Percentiles rank a stretch among this genome's conserved stretches.
These are phyloP conservation scores for Hypericum androsaemum DNA, from an alignment of 345 rosid species.

Conservation along the genomic window DNA sequence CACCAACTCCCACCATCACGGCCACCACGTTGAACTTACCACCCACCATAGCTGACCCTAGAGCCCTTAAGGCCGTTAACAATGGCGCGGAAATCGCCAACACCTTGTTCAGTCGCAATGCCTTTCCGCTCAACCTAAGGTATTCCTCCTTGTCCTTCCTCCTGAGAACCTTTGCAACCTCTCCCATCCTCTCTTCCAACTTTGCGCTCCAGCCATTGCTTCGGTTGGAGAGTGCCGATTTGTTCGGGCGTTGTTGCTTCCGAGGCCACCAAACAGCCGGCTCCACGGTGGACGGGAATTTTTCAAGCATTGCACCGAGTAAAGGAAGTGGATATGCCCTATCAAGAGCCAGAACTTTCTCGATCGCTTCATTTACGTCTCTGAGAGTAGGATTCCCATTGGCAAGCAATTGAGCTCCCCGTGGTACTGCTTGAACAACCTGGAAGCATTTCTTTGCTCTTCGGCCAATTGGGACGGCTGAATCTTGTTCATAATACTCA, in stretches of 20 bases:
- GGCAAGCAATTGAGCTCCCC: constrained; percentile 23
- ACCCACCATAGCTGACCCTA: constrained; percentile 13
- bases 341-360: constrained; percentile 41
- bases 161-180: constrained; percentile 23
- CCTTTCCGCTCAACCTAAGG: constrained; percentile 28
- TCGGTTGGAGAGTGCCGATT: constrained; percentile 5
- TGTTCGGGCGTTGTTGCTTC: background rate
- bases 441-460: constrained; percentile 45
- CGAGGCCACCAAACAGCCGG: constrained; percentile 51
- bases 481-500: constrained; percentile 35
- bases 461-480: constrained; percentile 59
- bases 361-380: constrained; percentile 33
- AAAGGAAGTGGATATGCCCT: constrained; percentile 51
- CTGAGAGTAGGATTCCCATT: constrained; percentile 15
- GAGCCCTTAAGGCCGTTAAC: constrained; percentile 32
- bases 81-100: constrained; percentile 37
- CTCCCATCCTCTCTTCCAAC: constrained; percentile 32
- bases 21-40: constrained; percentile 14
- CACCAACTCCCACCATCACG: constrained; percentile 16
- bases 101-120: constrained; percentile 32
- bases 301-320: constrained; percentile 39
- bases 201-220: constrained; percentile 29
- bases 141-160: constrained; percentile 34
- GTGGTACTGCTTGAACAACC: constrained; percentile 40
- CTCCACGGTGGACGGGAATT: constrained; percentile 32